Percentiles rank a stretch among this genome's conserved stretches.
Conservation (phyloP, 75 land plant species). For the Sequoiadendron giganteum region DNA sequence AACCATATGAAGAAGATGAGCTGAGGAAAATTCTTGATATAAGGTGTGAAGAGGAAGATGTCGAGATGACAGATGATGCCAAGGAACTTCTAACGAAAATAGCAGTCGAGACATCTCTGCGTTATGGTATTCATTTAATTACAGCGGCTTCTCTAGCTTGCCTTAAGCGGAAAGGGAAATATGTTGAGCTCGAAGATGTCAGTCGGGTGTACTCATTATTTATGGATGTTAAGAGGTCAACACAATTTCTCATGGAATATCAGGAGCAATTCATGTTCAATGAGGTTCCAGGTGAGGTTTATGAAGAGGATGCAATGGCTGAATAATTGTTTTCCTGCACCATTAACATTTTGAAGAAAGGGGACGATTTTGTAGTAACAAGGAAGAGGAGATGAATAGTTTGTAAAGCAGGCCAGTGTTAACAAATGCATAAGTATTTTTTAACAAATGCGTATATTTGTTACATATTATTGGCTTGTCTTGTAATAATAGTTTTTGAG, state of each 20-base stretch:
- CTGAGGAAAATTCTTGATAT: constrained; percentile 73
- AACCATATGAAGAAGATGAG: constrained; percentile 70
- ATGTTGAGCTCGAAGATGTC: constrained; percentile 82
- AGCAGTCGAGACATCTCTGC: constrained; percentile 82
- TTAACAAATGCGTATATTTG: not conserved
- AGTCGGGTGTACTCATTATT: constrained; percentile 80
- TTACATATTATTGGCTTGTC: no score
- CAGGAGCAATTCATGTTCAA: constrained; percentile 90
- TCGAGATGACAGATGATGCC: constrained; percentile 92
- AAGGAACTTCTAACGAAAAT: constrained; percentile 76
- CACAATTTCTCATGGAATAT: constrained; percentile 92
- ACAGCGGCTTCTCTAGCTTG: constrained; percentile 83
- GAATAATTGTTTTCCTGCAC: not conserved
- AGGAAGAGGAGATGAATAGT: not conserved
- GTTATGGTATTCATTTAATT: constrained; percentile 88
- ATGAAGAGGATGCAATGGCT: constrained; percentile 21
- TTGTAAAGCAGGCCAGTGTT: not conserved
- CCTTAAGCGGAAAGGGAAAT: constrained; percentile 81
- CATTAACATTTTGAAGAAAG: not conserved
- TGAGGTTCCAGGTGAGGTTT: constrained; percentile 38
- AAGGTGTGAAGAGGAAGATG: constrained; percentile 90
- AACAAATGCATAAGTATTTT: not conserved
- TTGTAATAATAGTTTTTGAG: no score
- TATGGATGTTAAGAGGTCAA: constrained; percentile 92
- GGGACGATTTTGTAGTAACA: not conserved